Base-by-base conservation (phyloP, 768 basidiomycete species). In the Leucocoprinus leucothites region DNA sequence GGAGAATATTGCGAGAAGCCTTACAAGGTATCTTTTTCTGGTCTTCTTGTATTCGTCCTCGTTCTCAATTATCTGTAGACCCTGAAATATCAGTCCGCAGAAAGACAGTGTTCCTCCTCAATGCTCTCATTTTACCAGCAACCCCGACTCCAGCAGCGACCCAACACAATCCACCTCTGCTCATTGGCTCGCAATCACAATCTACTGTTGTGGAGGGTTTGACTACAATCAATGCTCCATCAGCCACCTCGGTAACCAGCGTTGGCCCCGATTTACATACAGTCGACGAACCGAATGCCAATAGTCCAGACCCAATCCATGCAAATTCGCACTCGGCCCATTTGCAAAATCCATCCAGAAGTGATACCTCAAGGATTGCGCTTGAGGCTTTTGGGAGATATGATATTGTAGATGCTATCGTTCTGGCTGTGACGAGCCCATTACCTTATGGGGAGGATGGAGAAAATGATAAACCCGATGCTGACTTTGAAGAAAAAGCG, bases 81-180 rank as follows among this genome's bases (percentile, higher is more conserved):
- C 85, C 91, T 4, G 84, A 89, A 58, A 85, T 91, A 24, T 68
- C 71, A 35, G 82, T 94, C 50, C 86, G 93, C 18, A 79, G 91
- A 51, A 95, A 95, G 66, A 75, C 81, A 0, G 78, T 82, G 3
- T 94, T 94, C 71, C 80, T 95, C 16, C 75, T 95, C 35, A 84
- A 82, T 64, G 71, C 82, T 0, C 81, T 94, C 50, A 79, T 93
- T 46, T 72, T 80, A 0, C 87, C 87, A 1, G 71, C 64, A 14
- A 60, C 62, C 14, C 57, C 64, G 28, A 26, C 40, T 9, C 5
- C 62, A 9, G 11, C 53, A 8, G 28, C 67, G 9, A 48, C 64
- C 16, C 57, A 45, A 56, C 56, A 43, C 40, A 66, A 3, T 53
- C 63, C 31, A 35, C 62, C 13, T 44, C 61, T 2, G 58, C 64